phyloP scores from a whole-genome alignment of 2,329 filamentous ascomycete genomes.

The Graphilbum ipis-grandicollis region DNA sequence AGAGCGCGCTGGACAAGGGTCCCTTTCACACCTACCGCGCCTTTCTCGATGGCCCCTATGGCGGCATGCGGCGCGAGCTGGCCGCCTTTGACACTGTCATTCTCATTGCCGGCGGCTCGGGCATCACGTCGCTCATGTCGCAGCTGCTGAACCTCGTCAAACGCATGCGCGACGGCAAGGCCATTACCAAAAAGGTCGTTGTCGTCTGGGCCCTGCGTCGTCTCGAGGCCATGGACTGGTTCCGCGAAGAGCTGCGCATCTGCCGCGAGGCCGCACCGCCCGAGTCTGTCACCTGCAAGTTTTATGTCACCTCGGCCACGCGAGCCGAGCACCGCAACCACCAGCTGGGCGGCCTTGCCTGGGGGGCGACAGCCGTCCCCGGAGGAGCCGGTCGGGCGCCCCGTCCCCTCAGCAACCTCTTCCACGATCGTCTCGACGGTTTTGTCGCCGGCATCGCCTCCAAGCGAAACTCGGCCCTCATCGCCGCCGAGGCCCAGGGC shows the following conservation, averaged over 20 bases:
- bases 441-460: slow-evolving; percentile 76
- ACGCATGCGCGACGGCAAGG: slow-evolving; percentile 86
- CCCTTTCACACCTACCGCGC: slow-evolving; percentile 85
- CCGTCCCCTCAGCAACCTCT: slow-evolving; percentile 52
- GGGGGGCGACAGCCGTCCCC: background rate
- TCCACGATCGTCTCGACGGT: slow-evolving; percentile 76
- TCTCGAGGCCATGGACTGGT: slow-evolving; percentile 93
- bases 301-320: slow-evolving; percentile 75
- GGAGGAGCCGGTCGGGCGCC: slow-evolving; percentile 25
- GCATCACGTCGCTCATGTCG: slow-evolving; percentile 83
- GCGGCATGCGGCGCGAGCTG: slow-evolving; percentile 78
- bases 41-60: slow-evolving; percentile 87
- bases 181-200: slow-evolving; percentile 76
- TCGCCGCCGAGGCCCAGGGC: slow-evolving; percentile 64
- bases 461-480: slow-evolving; percentile 71
- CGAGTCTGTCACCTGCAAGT: slow-evolving; percentile 80
- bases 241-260: slow-evolving; percentile 83
- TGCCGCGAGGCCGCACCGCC: slow-evolving; percentile 79
- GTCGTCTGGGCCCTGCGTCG: slow-evolving; percentile 90
- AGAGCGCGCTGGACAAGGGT: slow-evolving; percentile 67
- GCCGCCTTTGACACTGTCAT: slow-evolving; percentile 89
- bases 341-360: slow-evolving; percentile 9
- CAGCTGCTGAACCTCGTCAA: slow-evolving; percentile 91
- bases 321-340: slow-evolving; percentile 28
- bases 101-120: slow-evolving; percentile 82